Percentiles rank a stretch among this genome's conserved stretches.
These are phyloP conservation scores for Microdochium paspali DNA, from an alignment of 2,329 filamentous ascomycete species.

Conservation along the genomic window DNA sequence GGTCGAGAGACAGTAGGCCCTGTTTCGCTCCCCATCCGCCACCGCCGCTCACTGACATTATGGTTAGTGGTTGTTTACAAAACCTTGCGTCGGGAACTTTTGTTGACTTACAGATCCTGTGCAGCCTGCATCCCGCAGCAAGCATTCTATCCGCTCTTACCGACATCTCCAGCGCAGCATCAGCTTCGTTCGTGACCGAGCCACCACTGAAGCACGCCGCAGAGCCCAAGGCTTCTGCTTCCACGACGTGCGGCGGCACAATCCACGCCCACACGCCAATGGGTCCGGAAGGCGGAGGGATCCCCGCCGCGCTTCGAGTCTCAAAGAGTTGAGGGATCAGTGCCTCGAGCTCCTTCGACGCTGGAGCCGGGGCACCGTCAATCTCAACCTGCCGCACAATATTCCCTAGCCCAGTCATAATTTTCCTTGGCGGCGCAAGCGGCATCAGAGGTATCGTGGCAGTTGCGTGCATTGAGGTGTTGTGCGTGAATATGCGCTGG, in stretches of 20 bases:
- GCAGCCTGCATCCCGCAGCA: slow-evolving; percentile 32
- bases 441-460: slow-evolving; percentile 42
- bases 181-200: slow-evolving; percentile 13
- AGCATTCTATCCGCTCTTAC: slow-evolving; percentile 23
- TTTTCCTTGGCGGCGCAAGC: slow-evolving; percentile 51
- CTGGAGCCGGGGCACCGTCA: slow-evolving; percentile 39
- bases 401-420: slow-evolving; percentile 65
- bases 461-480: slow-evolving; percentile 6
- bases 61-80: no score
- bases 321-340: slow-evolving; percentile 50
- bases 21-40: slow-evolving; percentile 79
- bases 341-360: slow-evolving; percentile 62
- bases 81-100: no score
- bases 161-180: slow-evolving; percentile 14
- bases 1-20: slow-evolving; percentile 70
- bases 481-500: slow-evolving; percentile 21
- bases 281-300: slow-evolving; percentile 19
- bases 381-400: slow-evolving; percentile 59
- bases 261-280: slow-evolving; percentile 68
- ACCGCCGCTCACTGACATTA: slow-evolving; percentile 58
- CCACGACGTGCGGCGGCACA: slow-evolving; percentile 31
- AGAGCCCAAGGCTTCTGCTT: slow-evolving; percentile 9
- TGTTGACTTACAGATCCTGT: slow-evolving; percentile 32
- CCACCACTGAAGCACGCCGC: slow-evolving; percentile 13
- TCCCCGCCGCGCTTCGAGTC: slow-evolving; percentile 1